Evolutionary conservation across 768 basidiomycete species (phyloP), one percentile per base, ranked within the genome.

Genomic region (Termitomyces sp.): DNA sequence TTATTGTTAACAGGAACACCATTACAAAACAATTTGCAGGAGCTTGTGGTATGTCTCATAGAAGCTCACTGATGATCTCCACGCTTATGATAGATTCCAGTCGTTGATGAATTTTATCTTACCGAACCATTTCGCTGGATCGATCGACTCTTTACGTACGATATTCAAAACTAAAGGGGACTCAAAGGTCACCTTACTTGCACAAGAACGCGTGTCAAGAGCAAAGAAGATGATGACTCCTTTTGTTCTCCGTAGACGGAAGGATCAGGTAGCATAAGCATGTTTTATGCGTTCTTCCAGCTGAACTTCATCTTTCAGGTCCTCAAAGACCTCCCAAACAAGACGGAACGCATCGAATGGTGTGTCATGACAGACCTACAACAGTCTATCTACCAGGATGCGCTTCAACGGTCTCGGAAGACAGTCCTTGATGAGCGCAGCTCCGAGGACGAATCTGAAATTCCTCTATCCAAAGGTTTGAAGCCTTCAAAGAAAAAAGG

Each of bases 191-290:
- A 89, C 91, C 27, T 71, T 98, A 23, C 86, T 98, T 25, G 92
- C 96, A 4, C 89, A 92, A 66, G 90, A 95, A 68, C 90, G 97
- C 49, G 91, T 98, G 23, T 93, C 92, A 19, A 77, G 95, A 60
- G 97, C 97, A 6, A 96, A 98, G 75, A 94, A 93, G 70, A 98
- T 99, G 95, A 94, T 99, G 90, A 97, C 94, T 7, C 97, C 97
- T 0, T 99, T 99, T 69, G 95, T 98, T 23, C 79, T 99, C 19
- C 89, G 97, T n/a, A 83, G 97, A 57, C 83, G 95, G 64, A 99
- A 99, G 73, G 94, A 95, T 65, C 95, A 97, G 75, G 91, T 85
- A 65, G 48, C 59, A 19, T 40, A 45, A 19, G 34, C 19, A 7
- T 23, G 12, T 21, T 32, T 53, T 53, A 32, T 52, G 29, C 54